phyloP scores from a whole-genome alignment of 257 asterid species.

The Solanum commersonii region DNA sequence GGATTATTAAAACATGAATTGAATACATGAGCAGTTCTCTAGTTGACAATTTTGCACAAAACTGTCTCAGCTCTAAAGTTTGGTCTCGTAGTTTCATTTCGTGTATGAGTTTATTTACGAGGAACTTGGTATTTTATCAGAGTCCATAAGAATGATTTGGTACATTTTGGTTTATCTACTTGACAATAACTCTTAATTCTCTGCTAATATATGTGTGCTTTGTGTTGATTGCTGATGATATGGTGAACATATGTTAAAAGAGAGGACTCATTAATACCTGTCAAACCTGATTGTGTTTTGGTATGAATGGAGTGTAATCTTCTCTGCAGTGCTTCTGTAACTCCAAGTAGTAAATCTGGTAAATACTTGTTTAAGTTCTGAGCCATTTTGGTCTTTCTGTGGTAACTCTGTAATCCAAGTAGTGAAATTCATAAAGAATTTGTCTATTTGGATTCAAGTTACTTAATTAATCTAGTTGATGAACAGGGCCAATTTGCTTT shows the following conservation, averaged over 20 bases:
- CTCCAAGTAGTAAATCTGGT: background rate
- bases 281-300: background rate
- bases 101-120: background rate
- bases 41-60: background rate
- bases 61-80: background rate
- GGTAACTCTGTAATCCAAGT: background rate
- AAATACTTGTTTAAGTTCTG: background rate
- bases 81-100: background rate
- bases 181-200: background rate
- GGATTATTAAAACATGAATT: background rate
- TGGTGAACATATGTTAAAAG: constrained; percentile 2
- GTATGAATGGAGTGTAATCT: background rate
- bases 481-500: background rate
- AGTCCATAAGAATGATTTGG: constrained; percentile 3
- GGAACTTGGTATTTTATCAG: background rate
- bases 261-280: background rate
- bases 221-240: constrained; percentile 14
- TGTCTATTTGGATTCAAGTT: background rate
- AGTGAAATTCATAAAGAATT: background rate
- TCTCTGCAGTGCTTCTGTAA: background rate
- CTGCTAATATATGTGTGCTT: background rate
- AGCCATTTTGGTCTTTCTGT: background rate
- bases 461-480: background rate
- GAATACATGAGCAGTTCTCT: background rate
- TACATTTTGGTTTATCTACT: background rate